Conservation (phyloP, 1,284 basidiomycete species). For the Pseudozyma thailandica region DNA sequence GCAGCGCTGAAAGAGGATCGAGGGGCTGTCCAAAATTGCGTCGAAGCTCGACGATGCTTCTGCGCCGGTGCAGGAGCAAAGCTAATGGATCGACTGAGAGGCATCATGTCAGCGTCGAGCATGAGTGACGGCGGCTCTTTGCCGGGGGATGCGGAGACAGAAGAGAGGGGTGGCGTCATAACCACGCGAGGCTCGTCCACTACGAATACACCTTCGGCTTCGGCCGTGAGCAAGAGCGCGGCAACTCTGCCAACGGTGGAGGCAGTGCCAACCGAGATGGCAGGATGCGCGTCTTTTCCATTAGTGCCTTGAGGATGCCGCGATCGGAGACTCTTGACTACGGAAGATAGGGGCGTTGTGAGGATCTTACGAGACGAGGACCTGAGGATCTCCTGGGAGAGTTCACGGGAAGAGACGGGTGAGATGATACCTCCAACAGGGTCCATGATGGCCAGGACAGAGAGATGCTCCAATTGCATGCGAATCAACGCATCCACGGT, state of each 20-base stretch:
- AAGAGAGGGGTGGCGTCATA: slow-evolving; percentile 46
- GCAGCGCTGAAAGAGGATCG: slow-evolving; percentile 20
- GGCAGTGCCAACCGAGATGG: slow-evolving; percentile 35
- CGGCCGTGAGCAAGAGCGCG: slow-evolving; percentile 37
- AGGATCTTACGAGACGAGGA: slow-evolving; percentile 46
- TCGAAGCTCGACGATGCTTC: slow-evolving; percentile 40
- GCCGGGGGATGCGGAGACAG: slow-evolving; percentile 37
- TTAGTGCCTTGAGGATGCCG: slow-evolving; percentile 38
- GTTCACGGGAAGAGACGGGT: slow-evolving; percentile 35
- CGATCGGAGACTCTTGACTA: slow-evolving; percentile 42
- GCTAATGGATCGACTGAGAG: slow-evolving; percentile 29
- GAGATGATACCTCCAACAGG: slow-evolving; percentile 44
- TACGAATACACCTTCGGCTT: slow-evolving; percentile 32
- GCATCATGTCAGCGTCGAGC: slow-evolving; percentile 28
- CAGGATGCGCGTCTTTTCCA: slow-evolving; percentile 45
- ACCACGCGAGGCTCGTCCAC: slow-evolving; percentile 38
- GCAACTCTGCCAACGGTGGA: slow-evolving; percentile 33
- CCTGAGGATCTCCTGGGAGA: slow-evolving; percentile 35
- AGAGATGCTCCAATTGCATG: slow-evolving; percentile 34
- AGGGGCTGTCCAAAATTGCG: slow-evolving; percentile 43
- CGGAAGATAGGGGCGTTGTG: slow-evolving; percentile 25
- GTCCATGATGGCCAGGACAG: slow-evolving; percentile 40
- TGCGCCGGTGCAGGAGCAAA: slow-evolving; percentile 31
- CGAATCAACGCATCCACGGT: slow-evolving; percentile 41
- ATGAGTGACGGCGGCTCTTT: slow-evolving; percentile 22